phyloP scores from a whole-genome alignment of 2,329 filamentous ascomycete species.

The Cyphellophora europaea region DNA sequence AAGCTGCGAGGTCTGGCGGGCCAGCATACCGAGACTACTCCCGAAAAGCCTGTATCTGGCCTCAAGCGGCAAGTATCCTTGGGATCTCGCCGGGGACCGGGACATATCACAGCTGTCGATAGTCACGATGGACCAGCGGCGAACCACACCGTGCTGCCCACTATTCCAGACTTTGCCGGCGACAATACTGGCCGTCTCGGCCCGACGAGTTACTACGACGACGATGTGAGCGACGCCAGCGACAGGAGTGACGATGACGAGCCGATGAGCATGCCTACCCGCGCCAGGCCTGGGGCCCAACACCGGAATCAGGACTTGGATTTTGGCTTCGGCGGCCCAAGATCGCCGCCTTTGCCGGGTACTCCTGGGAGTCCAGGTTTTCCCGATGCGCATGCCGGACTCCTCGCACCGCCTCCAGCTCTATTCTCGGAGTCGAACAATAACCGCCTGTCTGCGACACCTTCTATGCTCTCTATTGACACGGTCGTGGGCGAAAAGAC shows the following conservation, averaged over 20 bases:
- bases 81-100: constrained; percentile 31
- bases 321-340: background rate
- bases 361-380: constrained; percentile 22
- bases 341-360: constrained; percentile 3
- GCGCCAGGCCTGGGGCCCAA: constrained; percentile 12
- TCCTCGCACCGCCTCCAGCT: constrained; percentile 15
- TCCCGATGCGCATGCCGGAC: constrained; percentile 24
- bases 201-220: constrained; percentile 1
- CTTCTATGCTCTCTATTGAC: constrained; percentile 45
- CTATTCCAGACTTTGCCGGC: constrained; percentile 9
- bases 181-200: constrained; percentile 8
- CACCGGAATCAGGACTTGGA: too few species aligned
- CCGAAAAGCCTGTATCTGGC: constrained; percentile 22
- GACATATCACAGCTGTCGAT: constrained; percentile 22
- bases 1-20: constrained; percentile 30
- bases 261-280: constrained; percentile 9
- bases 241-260: constrained; percentile 6
- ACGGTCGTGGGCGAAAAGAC: constrained; percentile 52
- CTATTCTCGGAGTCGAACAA: constrained; percentile 3
- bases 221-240: constrained; percentile 4
- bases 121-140: constrained; percentile 19
- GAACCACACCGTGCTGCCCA: constrained; percentile 8
- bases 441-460: constrained; percentile 9
- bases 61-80: constrained; percentile 29
- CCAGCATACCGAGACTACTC: constrained; percentile 24